Conservation (phyloP, 2,329 filamentous ascomycete genomes). For the Fusarium bulbicola region DNA sequence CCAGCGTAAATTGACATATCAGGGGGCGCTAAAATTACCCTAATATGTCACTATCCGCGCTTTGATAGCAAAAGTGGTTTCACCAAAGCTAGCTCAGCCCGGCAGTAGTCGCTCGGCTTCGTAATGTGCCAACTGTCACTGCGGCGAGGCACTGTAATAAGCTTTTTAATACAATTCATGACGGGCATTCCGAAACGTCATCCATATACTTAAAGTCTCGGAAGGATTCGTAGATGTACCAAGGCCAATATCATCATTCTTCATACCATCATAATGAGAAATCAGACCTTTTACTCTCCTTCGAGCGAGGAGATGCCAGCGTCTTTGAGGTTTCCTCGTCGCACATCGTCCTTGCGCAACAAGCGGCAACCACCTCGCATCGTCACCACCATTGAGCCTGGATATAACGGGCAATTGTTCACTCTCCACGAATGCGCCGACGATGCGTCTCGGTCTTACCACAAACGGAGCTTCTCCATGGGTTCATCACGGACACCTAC, state of each 20-base stretch:
- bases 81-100: neutral
- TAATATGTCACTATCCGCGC: neutral
- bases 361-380: neutral
- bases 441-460: neutral
- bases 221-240: neutral
- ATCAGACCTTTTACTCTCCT: neutral
- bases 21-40: neutral
- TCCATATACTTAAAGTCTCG: neutral
- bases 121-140: neutral
- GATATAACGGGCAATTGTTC: neutral
- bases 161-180: neutral
- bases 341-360: neutral
- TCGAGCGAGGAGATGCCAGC: neutral
- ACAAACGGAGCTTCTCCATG: neutral
- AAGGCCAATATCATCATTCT: neutral
- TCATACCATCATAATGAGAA: neutral
- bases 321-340: neutral
- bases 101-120: neutral
- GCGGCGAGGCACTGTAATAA: too few species aligned
- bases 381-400: neutral
- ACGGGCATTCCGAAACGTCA: neutral
- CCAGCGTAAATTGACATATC: neutral
- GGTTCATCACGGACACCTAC: neutral
- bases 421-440: neutral
- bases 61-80: neutral